These are phyloP conservation scores for Wallacemonas sp. DNA, from an alignment of 208 protist genomes.

Conservation along the genomic window DNA sequence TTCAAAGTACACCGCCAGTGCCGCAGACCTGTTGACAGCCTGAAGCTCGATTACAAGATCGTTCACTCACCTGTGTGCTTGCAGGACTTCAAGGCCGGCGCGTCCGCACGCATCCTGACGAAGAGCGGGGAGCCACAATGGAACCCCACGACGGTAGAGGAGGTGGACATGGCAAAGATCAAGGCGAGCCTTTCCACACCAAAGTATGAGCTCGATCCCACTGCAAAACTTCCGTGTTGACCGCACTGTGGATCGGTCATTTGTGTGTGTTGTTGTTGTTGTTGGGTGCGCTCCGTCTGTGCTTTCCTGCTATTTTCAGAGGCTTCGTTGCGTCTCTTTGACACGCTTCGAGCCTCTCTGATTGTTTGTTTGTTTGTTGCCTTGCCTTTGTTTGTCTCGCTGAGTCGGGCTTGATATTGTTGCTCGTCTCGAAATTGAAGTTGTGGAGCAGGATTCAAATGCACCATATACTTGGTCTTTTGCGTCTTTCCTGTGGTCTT, in stretches of 20 bases:
- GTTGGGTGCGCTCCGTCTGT: too few relatives aligned
- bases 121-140: slow-evolving; percentile 46
- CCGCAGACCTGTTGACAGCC: slow-evolving; percentile 6
- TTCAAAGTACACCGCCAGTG: slow-evolving; percentile 23
- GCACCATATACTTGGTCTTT: too few relatives aligned
- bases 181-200: neutral
- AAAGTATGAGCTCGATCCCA: neutral
- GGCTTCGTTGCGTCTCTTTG: too few relatives aligned
- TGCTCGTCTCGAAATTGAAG: too few relatives aligned
- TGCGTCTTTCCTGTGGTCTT: too few relatives aligned
- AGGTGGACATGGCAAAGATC: slow-evolving; percentile 24
- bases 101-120: slow-evolving; percentile 37
- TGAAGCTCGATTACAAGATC: slow-evolving; percentile 32
- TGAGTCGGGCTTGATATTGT: too few relatives aligned
- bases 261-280: neutral
- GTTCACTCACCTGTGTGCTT: slow-evolving; percentile 16
- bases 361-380: too few relatives aligned
- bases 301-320: too few relatives aligned
- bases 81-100: slow-evolving; percentile 48
- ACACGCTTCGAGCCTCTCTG: too few relatives aligned
- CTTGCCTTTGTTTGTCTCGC: too few relatives aligned
- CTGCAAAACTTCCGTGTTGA: neutral
- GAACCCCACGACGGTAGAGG: slow-evolving; percentile 32
- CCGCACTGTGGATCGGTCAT: too few relatives aligned
- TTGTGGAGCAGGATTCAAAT: too few relatives aligned